Evolutionary conservation across 1,139 yeast species (phyloP).

Genomic region (Candida glucosophila): DNA sequence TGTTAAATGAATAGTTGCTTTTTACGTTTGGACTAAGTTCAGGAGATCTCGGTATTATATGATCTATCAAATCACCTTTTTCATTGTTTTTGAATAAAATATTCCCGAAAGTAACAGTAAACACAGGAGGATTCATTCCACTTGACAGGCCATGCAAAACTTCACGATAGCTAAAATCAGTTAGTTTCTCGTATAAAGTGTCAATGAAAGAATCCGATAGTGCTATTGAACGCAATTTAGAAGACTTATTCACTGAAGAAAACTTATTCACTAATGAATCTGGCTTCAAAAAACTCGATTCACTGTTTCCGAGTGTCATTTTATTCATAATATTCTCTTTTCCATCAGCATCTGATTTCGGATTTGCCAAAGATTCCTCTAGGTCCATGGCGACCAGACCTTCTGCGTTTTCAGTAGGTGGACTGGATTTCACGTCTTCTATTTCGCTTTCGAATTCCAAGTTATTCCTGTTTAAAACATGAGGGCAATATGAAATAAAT

Average conservation of each 20-base stretch:
- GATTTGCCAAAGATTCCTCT: constrained; percentile 8
- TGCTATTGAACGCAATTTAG: neutral
- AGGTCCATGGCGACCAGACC: constrained; percentile 7
- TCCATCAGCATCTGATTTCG: constrained; percentile 5
- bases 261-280: neutral
- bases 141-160: constrained; percentile 8
- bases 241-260: neutral
- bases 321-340: neutral
- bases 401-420: neutral
- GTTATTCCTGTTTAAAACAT: constrained; percentile 10
- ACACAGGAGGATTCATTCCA: constrained; percentile 15
- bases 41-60: constrained; percentile 6
- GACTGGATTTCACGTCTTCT: constrained; percentile 5
- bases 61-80: constrained; percentile 1
- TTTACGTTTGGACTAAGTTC: constrained; percentile 1
- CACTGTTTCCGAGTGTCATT: neutral
- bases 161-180: constrained; percentile 7
- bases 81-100: constrained; percentile 18
- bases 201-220: constrained; percentile 8
- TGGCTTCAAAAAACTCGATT: constrained; percentile 1
- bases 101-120: constrained; percentile 31
- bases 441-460: constrained; percentile 9
- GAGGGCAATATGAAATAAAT: constrained; percentile 1
- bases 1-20: constrained; percentile 23
- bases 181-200: constrained; percentile 9